phyloP scores from a whole-genome alignment of 2,329 filamentous ascomycete genomes.

The Hypoxylon sp. region DNA sequence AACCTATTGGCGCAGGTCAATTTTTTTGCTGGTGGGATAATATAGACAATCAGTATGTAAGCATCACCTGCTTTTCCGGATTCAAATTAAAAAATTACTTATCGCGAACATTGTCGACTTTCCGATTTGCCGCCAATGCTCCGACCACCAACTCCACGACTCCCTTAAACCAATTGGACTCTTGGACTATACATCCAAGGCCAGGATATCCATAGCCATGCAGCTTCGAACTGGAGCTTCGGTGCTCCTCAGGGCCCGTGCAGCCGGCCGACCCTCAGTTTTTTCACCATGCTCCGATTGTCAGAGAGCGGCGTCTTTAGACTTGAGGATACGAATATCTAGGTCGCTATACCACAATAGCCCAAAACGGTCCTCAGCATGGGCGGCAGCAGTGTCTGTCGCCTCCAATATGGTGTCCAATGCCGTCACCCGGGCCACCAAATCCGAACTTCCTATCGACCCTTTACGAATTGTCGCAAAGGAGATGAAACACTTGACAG shows the following conservation, averaged over 20 bases:
- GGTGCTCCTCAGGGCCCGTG: constrained; percentile 55
- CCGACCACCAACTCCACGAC: constrained; percentile 24
- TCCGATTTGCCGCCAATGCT: constrained; percentile 38
- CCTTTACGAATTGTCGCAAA: constrained; percentile 90
- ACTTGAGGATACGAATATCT: constrained; percentile 47
- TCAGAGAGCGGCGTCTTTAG: constrained; percentile 45
- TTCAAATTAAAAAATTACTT: too few relatives aligned
- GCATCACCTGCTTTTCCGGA: constrained; percentile 16
- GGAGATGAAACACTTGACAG: constrained; percentile 95
- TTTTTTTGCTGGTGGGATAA: too few relatives aligned
- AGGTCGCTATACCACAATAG: constrained; percentile 56
- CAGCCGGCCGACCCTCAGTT: constrained; percentile 47
- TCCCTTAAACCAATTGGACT: constrained; percentile 46
- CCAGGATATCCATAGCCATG: constrained; percentile 51
- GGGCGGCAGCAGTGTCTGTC: constrained; percentile 77
- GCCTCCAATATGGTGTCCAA: constrained; percentile 76
- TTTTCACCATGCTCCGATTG: constrained; percentile 53
- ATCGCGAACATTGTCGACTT: too few relatives aligned
- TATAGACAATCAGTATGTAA: too few relatives aligned
- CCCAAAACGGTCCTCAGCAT: constrained; percentile 66
- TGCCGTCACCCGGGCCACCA: constrained; percentile 68
- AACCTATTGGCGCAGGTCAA: too few relatives aligned
- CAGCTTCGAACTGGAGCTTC: constrained; percentile 64
- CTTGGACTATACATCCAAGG: constrained; percentile 32
- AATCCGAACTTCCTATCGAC: constrained; percentile 78